Evolutionary conservation across 108 stramenopile species (phyloP).

Genomic region (Nitzschia sp.): DNA sequence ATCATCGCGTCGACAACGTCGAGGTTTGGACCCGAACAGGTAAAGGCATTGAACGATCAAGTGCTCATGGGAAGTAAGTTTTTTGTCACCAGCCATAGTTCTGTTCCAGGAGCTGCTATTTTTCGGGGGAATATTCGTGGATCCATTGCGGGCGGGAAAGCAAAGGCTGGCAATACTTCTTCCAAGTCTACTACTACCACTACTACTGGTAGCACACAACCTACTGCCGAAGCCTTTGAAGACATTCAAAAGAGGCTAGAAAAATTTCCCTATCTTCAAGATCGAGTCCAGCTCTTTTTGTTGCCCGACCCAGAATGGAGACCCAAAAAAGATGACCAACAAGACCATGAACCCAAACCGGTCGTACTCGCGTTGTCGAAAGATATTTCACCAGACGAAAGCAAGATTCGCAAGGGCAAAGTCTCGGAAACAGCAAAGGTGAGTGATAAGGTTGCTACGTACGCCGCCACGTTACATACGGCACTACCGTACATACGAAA

Average conservation of each 20-base stretch:
- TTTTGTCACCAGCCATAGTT: slow-evolving; percentile 57
- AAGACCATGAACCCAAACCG: slow-evolving; percentile 41
- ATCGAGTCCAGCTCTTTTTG: slow-evolving; percentile 64
- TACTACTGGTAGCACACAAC: neutral
- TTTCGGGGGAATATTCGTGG: slow-evolving; percentile 60
- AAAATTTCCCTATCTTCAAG: slow-evolving; percentile 32
- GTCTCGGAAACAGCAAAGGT: slow-evolving; percentile 28
- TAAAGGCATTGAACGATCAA: slow-evolving; percentile 51
- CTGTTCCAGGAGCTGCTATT: slow-evolving; percentile 58
- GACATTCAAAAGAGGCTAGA: slow-evolving; percentile 43
- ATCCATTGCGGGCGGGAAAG: too few relatives aligned
- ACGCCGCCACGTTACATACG: too few relatives aligned
- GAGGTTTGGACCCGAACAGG: slow-evolving; percentile 39
- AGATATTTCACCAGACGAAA: slow-evolving; percentile 51
- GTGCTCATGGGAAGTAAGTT: slow-evolving; percentile 55
- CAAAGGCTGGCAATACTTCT: neutral
- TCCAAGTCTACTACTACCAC: neutral
- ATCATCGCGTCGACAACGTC: slow-evolving; percentile 27
- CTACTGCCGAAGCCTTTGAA: slow-evolving; percentile 38
- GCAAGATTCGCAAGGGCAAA: slow-evolving; percentile 31
- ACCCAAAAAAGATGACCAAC: neutral
- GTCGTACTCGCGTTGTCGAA: slow-evolving; percentile 65
- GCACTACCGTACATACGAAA: too few relatives aligned
- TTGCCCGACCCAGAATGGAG: slow-evolving; percentile 65
- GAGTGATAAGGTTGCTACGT: too few relatives aligned